Conservation (phyloP, 495 filamentous ascomycete genomes). For the Melanomma pulvis-pyrius region DNA sequence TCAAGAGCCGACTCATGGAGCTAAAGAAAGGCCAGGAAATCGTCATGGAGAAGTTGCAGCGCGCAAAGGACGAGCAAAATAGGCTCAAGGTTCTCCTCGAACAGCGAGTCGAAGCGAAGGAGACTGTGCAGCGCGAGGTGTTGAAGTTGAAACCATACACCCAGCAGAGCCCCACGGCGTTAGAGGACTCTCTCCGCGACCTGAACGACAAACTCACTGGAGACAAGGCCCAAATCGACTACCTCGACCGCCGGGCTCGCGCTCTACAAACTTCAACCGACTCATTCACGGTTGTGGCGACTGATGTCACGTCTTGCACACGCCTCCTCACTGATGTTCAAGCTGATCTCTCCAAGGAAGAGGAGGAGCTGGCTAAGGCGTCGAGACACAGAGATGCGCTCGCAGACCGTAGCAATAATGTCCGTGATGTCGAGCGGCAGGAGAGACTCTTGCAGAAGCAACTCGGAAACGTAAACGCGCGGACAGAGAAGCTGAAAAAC, state of each 20-base stretch:
- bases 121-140: conserved; percentile 70
- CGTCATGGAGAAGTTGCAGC: conserved; percentile 75
- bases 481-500: conserved; percentile 77
- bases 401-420: conserved; percentile 81
- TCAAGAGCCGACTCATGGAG: conserved; percentile 76
- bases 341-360: conserved; percentile 81
- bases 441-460: conserved; percentile 84
- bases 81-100: conserved; percentile 72
- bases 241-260: conserved; percentile 78
- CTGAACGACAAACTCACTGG: conserved; percentile 71
- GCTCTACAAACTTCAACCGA: conserved; percentile 92
- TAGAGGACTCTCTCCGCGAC: conserved; percentile 81
- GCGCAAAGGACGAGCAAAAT: conserved; percentile 70
- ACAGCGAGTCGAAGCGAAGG: conserved; percentile 70
- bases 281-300: conserved; percentile 78
- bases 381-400: conserved; percentile 81
- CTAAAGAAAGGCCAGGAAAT: conserved; percentile 75
- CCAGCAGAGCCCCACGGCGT: conserved; percentile 76
- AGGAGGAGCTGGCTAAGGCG: conserved; percentile 80
- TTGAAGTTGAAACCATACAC: conserved; percentile 90
- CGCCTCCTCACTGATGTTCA: conserved; percentile 88
- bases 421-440: conserved; percentile 84
- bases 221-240: conserved; percentile 83
- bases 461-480: conserved; percentile 76
- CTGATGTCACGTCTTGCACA: conserved; percentile 81